Percentiles rank a stretch among this genome's conserved stretches.
Evolutionary conservation across 1,284 basidiomycete species (phyloP).

Genomic region (Amylostereum chailletii): DNA sequence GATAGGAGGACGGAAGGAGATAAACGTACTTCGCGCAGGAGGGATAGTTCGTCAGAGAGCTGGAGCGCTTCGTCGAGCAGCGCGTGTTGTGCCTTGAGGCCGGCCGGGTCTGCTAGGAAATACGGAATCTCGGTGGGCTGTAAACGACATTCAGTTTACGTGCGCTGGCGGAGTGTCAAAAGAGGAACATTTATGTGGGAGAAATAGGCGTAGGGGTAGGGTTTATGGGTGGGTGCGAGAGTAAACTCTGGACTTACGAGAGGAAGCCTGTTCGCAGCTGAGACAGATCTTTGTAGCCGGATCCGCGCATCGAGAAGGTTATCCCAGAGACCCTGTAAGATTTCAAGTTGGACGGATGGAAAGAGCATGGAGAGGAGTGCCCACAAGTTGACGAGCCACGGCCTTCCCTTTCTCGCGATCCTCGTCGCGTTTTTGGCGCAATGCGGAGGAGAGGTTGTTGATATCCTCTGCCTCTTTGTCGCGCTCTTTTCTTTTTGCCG

Average conservation of each 20-base stretch:
- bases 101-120: slow-evolving; percentile 14
- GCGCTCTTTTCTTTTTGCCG: slow-evolving; percentile 5
- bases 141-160: slow-evolving; percentile 7
- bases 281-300: slow-evolving; percentile 74
- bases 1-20: not conserved
- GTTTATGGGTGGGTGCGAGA: slow-evolving; percentile 2
- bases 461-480: slow-evolving; percentile 18
- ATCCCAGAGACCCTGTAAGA: slow-evolving; percentile 70
- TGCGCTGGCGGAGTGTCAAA: slow-evolving; percentile 10
- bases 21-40: slow-evolving; percentile 51
- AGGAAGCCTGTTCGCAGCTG: slow-evolving; percentile 56
- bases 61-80: slow-evolving; percentile 51
- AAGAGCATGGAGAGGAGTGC: slow-evolving; percentile 19
- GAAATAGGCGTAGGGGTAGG: not conserved
- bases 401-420: slow-evolving; percentile 74
- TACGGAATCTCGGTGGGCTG: slow-evolving; percentile 25
- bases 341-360: not conserved
- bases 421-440: slow-evolving; percentile 53
- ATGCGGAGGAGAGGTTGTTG: slow-evolving; percentile 41
- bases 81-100: slow-evolving; percentile 23
- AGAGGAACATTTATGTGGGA: not conserved
- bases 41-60: slow-evolving; percentile 60
- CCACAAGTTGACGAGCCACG: slow-evolving; percentile 74
- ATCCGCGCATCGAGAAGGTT: slow-evolving; percentile 81
- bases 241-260: slow-evolving; percentile 32